phyloP scores from a whole-genome alignment of 345 rosid species.

The sweet orange (Citrus sinensis) region DNA sequence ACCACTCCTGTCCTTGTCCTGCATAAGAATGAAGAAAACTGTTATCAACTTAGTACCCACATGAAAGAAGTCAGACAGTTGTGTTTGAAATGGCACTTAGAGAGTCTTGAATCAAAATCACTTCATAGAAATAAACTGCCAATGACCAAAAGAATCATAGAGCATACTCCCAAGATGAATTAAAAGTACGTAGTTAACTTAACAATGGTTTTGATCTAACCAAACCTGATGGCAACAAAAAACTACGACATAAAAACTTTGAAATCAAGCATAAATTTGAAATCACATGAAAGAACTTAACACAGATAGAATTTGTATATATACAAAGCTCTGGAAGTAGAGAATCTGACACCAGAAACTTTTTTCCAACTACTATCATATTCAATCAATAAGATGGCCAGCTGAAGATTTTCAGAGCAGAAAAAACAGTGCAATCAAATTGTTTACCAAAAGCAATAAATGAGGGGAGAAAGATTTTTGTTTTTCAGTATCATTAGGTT shows the following conservation, averaged over 20 bases:
- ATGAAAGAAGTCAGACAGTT: background rate
- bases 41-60: background rate
- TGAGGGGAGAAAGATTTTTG: constrained; percentile 6
- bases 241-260: background rate
- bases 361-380: background rate
- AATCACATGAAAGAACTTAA: background rate
- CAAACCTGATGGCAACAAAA: background rate
- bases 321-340: background rate
- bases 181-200: background rate
- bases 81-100: background rate
- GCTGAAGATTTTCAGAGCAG: background rate
- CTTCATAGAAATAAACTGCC: background rate
- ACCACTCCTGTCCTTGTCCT: constrained; percentile 59
- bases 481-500: background rate
- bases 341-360: background rate
- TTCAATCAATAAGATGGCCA: background rate
- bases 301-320: background rate
- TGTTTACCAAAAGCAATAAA: background rate
- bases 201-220: background rate
- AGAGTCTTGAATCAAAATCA: background rate
- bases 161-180: background rate
- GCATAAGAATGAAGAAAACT: constrained; percentile 18
- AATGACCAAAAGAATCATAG: background rate
- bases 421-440: background rate
- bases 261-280: background rate